A percentile compares a stretch with the other conserved stretches of the same genome.
These are phyloP conservation scores for Fusarium sarcochroum DNA, from an alignment of 2,329 filamentous ascomycete species.

Conservation along the genomic window DNA sequence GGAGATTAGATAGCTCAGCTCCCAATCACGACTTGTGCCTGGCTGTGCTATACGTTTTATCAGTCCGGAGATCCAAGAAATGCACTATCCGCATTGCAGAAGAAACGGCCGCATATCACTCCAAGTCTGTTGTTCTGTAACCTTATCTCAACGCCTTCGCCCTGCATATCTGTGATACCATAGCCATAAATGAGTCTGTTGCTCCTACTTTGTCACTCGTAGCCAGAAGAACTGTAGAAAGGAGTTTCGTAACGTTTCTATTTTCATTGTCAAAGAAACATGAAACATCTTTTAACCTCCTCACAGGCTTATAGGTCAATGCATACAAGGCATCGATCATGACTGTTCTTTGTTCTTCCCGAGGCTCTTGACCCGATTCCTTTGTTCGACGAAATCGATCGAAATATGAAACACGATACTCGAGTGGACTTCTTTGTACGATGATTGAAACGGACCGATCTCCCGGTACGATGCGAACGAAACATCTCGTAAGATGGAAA, in stretches of 20 bases:
- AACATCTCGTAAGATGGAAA: constrained; percentile 8
- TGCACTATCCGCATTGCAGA: constrained; percentile 42
- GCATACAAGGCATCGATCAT: constrained; percentile 3
- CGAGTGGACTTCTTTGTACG: constrained; percentile 5
- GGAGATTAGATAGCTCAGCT: constrained; percentile 47
- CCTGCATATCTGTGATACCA: constrained; percentile 35
- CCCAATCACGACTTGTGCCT: constrained; percentile 45
- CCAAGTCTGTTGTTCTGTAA: constrained; percentile 31
- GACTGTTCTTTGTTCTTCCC: constrained; percentile 25
- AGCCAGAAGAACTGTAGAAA: not conserved
- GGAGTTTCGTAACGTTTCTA: constrained; percentile 16
- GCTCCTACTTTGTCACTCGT: constrained; percentile 28
- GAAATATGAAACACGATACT: constrained; percentile 5
- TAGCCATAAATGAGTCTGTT: constrained; percentile 40
- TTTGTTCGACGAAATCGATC: constrained; percentile 27
- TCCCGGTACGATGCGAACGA: constrained; percentile 1
- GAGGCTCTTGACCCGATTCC: not conserved
- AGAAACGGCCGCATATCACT: constrained; percentile 45
- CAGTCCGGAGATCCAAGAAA: constrained; percentile 42
- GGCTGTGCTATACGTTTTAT: constrained; percentile 40
- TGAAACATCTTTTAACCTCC: constrained; percentile 1
- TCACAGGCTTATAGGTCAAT: constrained; percentile 9
- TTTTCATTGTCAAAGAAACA: constrained; percentile 34
- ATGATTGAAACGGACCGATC: not conserved
- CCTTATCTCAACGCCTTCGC: constrained; percentile 43